These are phyloP conservation scores for Conoideocrella luteorostrata DNA, from an alignment of 2,329 filamentous ascomycete species.

Conservation along the genomic window DNA sequence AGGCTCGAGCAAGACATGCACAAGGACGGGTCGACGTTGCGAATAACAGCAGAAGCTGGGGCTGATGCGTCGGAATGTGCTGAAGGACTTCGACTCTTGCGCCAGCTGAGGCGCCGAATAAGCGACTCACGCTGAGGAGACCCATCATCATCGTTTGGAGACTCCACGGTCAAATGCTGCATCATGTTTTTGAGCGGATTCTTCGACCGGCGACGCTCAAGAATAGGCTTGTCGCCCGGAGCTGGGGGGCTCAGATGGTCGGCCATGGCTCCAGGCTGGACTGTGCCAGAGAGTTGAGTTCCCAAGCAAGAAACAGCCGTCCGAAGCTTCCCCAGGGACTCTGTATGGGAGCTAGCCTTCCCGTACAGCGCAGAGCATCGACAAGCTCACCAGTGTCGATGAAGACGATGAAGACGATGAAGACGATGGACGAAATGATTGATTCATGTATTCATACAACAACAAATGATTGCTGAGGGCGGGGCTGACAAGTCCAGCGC, in stretches of 20 bases:
- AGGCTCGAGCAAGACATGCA: constrained; percentile 25
- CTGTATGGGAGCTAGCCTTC: no score
- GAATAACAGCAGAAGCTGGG: constrained; percentile 14
- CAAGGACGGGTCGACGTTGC: constrained; percentile 23
- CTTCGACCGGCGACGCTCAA: constrained; percentile 26
- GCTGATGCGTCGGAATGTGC: constrained; percentile 23
- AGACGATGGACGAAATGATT: no score
- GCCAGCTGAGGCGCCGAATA: constrained; percentile 30
- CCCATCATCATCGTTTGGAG: constrained; percentile 20
- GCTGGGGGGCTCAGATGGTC: constrained; percentile 21
- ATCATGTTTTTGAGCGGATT: constrained; percentile 31
- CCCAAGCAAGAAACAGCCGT: no score
- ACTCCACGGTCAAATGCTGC: constrained; percentile 30
- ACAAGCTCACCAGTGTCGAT: no score
- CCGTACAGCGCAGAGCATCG: no score
- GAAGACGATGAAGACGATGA: background rate
- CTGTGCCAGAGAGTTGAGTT: no score
- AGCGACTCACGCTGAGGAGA: constrained; percentile 23
- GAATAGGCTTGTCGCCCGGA: constrained; percentile 16
- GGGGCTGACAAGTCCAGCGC: no score
- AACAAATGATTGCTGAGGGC: no score
- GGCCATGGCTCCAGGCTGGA: no score
- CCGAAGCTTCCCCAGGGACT: no score
- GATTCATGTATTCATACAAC: no score
- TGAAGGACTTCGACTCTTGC: constrained; percentile 29